Evolutionary conservation across 192 early-diverging fungal species (phyloP).

Genomic region (Pilobolus umbonatus): DNA sequence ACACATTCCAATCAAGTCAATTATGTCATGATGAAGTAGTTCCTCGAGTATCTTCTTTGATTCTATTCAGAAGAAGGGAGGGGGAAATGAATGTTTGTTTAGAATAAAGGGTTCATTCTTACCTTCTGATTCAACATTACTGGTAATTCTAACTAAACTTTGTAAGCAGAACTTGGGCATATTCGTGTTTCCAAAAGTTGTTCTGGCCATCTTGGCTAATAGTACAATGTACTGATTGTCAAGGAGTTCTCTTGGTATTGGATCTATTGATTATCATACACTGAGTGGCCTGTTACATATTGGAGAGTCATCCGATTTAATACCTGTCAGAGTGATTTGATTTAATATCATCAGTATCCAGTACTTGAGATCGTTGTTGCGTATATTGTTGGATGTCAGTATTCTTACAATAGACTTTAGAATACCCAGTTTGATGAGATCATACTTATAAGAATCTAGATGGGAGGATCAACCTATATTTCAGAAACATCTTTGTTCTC

Average conservation of each 20-base stretch:
- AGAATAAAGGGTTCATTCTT: conserved; percentile 25
- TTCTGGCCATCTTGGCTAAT: conserved; percentile 59
- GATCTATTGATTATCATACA: conserved; percentile 37
- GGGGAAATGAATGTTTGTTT: conserved; percentile 5
- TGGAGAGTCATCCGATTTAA: not conserved
- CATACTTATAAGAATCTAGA: conserved; percentile 54
- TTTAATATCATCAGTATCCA: conserved; percentile 76
- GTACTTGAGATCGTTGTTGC: conserved; percentile 73
- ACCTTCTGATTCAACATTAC: conserved; percentile 48
- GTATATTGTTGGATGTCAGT: conserved; percentile 43
- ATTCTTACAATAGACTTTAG: conserved; percentile 54
- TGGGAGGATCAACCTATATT: not conserved
- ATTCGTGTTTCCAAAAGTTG: conserved; percentile 78
- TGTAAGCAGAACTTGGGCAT: conserved; percentile 83
- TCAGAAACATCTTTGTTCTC: not conserved
- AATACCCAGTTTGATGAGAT: conserved; percentile 56
- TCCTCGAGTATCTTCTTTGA: conserved; percentile 44
- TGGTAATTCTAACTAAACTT: conserved; percentile 64
- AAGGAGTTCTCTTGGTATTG: conserved; percentile 48
- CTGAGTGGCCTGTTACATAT: not conserved
- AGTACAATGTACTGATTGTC: conserved; percentile 50
- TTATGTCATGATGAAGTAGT: conserved; percentile 59
- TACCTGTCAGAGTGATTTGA: conserved; percentile 65
- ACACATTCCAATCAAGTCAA: conserved; percentile 61
- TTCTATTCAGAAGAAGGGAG: no score